Evolutionary conservation across 495 filamentous ascomycete species (phyloP), one percentile per base, ranked within the genome.

Genomic region (Pyrenopolyporus hunteri): DNA sequence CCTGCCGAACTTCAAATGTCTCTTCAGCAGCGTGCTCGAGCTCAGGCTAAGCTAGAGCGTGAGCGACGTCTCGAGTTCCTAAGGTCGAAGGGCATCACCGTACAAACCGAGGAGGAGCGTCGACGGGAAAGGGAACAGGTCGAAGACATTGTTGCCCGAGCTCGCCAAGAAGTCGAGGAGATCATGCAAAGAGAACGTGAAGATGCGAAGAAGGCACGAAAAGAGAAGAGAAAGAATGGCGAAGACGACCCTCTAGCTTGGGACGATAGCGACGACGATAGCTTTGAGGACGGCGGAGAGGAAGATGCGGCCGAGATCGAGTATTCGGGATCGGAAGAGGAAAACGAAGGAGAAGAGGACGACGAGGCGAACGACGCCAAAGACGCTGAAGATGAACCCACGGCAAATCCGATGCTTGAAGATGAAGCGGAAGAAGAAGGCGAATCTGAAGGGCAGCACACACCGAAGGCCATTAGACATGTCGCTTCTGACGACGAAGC

Each of bases 51-150:
- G 17, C 73, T 83, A 26, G 92, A 93, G 68, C 82, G 91, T n/a
- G 85, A 86, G 37, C 88, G 91, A 63, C 87, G 87, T 53, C 82
- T 98, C 11, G 84, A 90, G 56, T 84, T 88, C 56, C 78, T 98
- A 19, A 81, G 83, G 50, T 85, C 87, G 14, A 89, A 87, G 69
- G 94, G 94, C 25, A 80, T 98, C 11, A 76, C 89, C 35, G 78
- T 97, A n/a, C 88, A 90, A 63, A 96, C 90, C 1, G 83, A 86
- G 3, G 94, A 96, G 71, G 92, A 99, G 63, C 81, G 90, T 54
- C 87, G 89, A 60, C 85, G 85, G 9, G 88, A 93, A 69, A 64
- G 84, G 68, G 85, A 87, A 20, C 85, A 92, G 55, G 83, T 97
- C 16, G 95, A 98, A 59, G 86, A 97, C 62, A 79, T 97, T 31